Evolutionary conservation across 176 grass and related monocot species (phyloP).

Genomic region (Triticum urartu): DNA sequence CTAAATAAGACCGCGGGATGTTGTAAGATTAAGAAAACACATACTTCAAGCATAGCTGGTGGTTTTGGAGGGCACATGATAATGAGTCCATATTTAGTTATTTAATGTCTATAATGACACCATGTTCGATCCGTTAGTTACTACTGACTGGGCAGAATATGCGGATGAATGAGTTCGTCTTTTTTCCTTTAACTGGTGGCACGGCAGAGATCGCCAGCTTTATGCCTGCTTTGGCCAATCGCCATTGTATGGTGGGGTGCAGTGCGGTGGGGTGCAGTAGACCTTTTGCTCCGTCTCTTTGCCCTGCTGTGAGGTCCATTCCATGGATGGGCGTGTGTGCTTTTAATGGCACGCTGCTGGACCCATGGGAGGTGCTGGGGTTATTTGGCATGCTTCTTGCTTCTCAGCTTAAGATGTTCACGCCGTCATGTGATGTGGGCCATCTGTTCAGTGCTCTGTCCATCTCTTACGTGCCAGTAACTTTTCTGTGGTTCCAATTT

Average conservation of each 20-base stretch:
- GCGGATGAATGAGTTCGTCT: constrained; percentile 14
- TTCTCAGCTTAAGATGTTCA: background rate
- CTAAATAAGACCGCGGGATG: too few relatives aligned
- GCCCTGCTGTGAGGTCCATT: constrained; percentile 2
- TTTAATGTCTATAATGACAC: background rate
- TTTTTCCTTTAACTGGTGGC: constrained; percentile 21
- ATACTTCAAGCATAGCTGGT: too few relatives aligned
- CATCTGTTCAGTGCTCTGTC: background rate
- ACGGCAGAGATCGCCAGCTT: constrained; percentile 6
- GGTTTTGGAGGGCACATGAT: background rate
- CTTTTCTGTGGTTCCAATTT: background rate
- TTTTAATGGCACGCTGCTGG: constrained; percentile 9
- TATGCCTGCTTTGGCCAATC: constrained; percentile 34
- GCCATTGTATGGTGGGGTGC: constrained; percentile 1
- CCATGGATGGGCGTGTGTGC: constrained; percentile 9
- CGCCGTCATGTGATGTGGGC: constrained; percentile 28
- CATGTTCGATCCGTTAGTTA: background rate
- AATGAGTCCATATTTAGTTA: background rate
- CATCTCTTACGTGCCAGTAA: background rate
- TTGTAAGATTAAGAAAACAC: too few relatives aligned
- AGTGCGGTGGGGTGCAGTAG: background rate
- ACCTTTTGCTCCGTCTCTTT: constrained; percentile 17
- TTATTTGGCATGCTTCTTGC: background rate
- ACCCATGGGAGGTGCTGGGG: background rate
- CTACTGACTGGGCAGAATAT: background rate